phyloP scores from a whole-genome alignment of 306 rosid species.

The Cucumis sativus region DNA sequence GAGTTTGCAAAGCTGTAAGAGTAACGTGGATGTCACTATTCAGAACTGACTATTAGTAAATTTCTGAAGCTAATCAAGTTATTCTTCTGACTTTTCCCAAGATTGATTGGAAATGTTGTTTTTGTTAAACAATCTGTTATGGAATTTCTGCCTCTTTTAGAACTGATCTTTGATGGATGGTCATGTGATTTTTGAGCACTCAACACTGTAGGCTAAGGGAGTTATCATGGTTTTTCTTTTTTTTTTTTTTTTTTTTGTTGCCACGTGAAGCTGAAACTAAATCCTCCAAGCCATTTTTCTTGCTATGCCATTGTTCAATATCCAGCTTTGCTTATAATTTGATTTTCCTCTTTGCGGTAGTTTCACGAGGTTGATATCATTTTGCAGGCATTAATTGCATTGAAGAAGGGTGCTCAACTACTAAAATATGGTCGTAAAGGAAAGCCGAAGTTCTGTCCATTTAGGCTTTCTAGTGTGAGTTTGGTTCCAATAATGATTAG shows the following conservation, averaged over 20 bases:
- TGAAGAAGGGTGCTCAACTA: conserved; percentile 92
- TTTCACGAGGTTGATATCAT: conserved; percentile 13
- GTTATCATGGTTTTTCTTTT: not conserved
- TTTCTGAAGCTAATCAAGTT: not conserved
- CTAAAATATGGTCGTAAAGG: conserved; percentile 98
- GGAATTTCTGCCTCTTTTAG: not conserved
- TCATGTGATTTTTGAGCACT: not conserved
- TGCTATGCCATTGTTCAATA: not conserved
- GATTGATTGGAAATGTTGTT: not conserved
- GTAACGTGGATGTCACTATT: not conserved
- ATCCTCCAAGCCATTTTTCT: not conserved
- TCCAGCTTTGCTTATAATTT: not conserved
- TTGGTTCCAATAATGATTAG: conserved; percentile 11
- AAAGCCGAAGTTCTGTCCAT: conserved; percentile 92
- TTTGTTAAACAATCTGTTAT: not conserved
- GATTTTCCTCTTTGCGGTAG: not conserved
- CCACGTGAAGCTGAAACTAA: not conserved
- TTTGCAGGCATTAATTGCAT: conserved; percentile 64
- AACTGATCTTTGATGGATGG: not conserved
- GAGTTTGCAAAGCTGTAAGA: not conserved
- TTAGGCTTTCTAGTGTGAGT: conserved; percentile 82
- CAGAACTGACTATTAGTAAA: not conserved
- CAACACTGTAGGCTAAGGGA: not conserved
- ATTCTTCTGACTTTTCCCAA: not conserved
- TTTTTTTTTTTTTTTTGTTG: not conserved